phyloP scores from a whole-genome alignment of 345 rosid species.

The Camelina sativa region DNA sequence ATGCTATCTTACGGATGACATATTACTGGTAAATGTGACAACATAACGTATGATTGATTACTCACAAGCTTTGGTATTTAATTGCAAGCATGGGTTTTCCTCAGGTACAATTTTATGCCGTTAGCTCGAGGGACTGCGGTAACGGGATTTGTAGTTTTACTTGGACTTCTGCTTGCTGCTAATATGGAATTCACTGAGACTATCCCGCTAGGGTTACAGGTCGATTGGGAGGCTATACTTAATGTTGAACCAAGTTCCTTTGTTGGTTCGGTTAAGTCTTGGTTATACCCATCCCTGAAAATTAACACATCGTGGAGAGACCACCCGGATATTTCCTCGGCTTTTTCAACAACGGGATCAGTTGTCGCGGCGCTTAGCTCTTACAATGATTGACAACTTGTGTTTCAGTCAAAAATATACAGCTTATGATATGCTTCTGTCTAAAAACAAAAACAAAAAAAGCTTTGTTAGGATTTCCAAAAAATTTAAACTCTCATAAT shows the following conservation, averaged over 20 bases:
- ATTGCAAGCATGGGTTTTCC: conserved; percentile 13
- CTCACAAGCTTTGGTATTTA: conserved; percentile 3
- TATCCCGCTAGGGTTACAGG: conserved; percentile 77
- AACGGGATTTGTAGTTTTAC: conserved; percentile 77
- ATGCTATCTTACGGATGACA: conserved; percentile 84
- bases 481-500: not conserved
- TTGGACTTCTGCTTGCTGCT: conserved; percentile 86
- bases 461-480: conserved; percentile 14
- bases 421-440: conserved; percentile 21
- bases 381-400: conserved; percentile 53
- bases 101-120: conserved; percentile 98
- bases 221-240: conserved; percentile 97
- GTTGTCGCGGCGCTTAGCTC: conserved; percentile 82
- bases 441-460: not conserved
- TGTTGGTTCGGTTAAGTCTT: conserved; percentile 64
- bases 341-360: conserved; percentile 77
- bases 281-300: conserved; percentile 81
- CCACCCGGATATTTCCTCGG: conserved; percentile 72
- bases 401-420: conserved; percentile 10
- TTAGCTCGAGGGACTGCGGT: conserved; percentile 88
- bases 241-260: conserved; percentile 65
- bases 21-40: conserved; percentile 77
- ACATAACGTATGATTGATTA: not conserved
- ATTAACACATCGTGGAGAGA: conserved; percentile 81
- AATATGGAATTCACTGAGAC: conserved; percentile 79